phyloP scores from a whole-genome alignment of 148 eudicot species.

The Fallopia convolvulus region DNA sequence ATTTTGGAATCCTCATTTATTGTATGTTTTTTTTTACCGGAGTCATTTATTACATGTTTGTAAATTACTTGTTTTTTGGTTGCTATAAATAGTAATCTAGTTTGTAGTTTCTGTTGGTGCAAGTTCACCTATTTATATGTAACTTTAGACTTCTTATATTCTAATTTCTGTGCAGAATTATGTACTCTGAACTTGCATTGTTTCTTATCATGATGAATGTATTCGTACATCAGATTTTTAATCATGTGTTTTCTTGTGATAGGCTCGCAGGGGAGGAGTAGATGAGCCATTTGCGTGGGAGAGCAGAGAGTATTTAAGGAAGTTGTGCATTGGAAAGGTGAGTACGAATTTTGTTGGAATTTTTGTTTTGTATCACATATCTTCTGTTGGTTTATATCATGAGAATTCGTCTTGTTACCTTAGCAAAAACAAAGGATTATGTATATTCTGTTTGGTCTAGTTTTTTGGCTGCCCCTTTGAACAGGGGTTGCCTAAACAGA shows the following conservation, averaged over 20 bases:
- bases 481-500: background rate
- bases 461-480: background rate
- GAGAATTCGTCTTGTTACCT: background rate
- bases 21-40: background rate
- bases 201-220: background rate
- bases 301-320: constrained; percentile 86
- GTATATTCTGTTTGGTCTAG: background rate
- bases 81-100: constrained; percentile 10
- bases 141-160: background rate
- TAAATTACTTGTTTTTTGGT: background rate
- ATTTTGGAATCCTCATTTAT: background rate
- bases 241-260: constrained; percentile 9
- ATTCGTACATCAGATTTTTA: background rate
- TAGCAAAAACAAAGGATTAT: background rate
- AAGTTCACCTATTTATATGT: background rate
- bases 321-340: constrained; percentile 94
- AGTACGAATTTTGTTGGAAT: background rate
- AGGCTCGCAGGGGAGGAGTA: constrained; percentile 83
- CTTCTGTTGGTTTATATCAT: background rate
- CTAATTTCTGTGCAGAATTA: background rate
- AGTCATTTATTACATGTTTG: constrained; percentile 1
- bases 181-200: background rate
- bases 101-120: background rate
- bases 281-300: constrained; percentile 99
- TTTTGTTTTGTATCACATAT: background rate